These are phyloP conservation scores for Dalbergia cochinchinensis DNA, from an alignment of 306 rosid genomes.

Conservation along the genomic window DNA sequence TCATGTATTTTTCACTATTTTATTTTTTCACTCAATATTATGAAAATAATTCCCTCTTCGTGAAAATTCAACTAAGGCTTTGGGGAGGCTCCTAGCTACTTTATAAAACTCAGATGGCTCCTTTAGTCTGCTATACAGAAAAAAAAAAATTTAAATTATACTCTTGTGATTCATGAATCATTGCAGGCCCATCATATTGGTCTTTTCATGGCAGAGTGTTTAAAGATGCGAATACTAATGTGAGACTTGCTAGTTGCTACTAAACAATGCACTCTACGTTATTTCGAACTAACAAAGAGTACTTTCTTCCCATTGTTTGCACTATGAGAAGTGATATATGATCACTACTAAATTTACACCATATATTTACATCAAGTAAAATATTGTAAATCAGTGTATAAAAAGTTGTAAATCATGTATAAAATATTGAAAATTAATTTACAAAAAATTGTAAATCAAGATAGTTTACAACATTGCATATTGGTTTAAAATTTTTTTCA, in stretches of 20 bases:
- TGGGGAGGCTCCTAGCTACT: conserved; percentile 86
- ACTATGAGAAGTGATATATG: no score
- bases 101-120: conserved; percentile 59
- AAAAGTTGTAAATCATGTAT: no score
- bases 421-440: no score
- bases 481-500: no score
- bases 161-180: conserved; percentile 19
- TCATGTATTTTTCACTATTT: not conserved
- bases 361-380: accelerated
- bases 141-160: not conserved
- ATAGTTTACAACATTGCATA: no score
- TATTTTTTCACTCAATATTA: conserved; percentile 45
- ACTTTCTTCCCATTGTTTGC: not conserved
- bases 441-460: no score
- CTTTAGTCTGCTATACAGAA: conserved; percentile 16
- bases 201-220: conserved; percentile 80
- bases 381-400: no score
- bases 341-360: no score
- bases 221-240: conserved; percentile 90
- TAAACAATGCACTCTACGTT: conserved; percentile 85
- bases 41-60: conserved; percentile 71
- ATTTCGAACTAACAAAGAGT: conserved; percentile 84
- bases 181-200: conserved; percentile 57
- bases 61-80: conserved; percentile 86
- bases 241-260: conserved; percentile 73